Evolutionary conservation across 108 stramenopile genomes (phyloP).

Genomic region (Skeletonema grethae): DNA sequence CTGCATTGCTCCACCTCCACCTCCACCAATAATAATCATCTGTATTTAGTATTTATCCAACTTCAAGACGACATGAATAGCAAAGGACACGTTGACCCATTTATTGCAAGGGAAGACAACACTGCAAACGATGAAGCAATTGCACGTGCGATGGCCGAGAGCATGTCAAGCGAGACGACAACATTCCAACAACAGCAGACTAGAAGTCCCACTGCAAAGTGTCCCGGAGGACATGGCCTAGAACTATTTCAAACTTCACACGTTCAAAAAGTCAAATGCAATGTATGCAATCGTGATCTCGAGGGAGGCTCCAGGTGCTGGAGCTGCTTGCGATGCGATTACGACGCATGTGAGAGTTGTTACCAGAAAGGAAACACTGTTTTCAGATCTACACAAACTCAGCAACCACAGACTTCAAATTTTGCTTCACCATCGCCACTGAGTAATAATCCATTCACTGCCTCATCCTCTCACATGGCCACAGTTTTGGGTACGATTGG

Average conservation of each 20-base stretch:
- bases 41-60: too few relatives aligned
- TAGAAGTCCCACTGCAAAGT: constrained; percentile 13
- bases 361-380: constrained; percentile 9
- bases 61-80: background rate
- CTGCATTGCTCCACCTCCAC: too few relatives aligned
- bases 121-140: constrained; percentile 52
- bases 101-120: background rate
- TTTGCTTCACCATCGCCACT: constrained; percentile 11
- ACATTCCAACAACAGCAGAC: background rate
- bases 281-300: constrained; percentile 21
- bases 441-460: constrained; percentile 16
- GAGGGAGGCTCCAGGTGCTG: constrained; percentile 21
- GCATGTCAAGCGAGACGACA: constrained; percentile 16
- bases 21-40: too few relatives aligned
- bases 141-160: constrained; percentile 50
- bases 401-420: background rate
- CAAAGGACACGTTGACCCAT: background rate
- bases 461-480: constrained; percentile 51
- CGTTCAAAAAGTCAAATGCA: constrained; percentile 42
- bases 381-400: background rate
- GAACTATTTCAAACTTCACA: constrained; percentile 25
- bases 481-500: constrained; percentile 61
- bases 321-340: constrained; percentile 44
- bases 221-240: constrained; percentile 37
- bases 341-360: constrained; percentile 38